These are phyloP conservation scores for Lathyrus aphaca DNA, from an alignment of 306 rosid genomes.

Conservation along the genomic window DNA sequence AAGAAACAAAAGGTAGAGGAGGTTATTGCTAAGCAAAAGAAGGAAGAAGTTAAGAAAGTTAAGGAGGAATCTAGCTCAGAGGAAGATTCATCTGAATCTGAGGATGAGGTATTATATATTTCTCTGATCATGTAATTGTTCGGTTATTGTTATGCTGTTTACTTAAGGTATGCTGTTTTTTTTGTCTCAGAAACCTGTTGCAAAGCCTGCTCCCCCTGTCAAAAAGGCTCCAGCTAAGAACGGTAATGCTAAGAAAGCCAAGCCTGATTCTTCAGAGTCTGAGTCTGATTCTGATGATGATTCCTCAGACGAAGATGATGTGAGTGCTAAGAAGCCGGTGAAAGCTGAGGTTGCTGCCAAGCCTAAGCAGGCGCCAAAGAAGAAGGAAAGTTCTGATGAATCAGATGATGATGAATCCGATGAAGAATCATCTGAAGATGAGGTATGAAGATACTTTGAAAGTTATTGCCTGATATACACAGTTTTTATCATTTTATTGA, in stretches of 20 bases:
- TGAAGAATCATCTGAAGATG: slow-evolving; percentile 35
- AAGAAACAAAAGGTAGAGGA: slow-evolving; percentile 75
- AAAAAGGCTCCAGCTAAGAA: slow-evolving; percentile 50
- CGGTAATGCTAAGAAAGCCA: slow-evolving; percentile 43
- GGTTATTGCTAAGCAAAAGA: slow-evolving; percentile 59
- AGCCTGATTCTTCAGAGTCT: slow-evolving; percentile 20
- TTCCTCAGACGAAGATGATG: background rate
- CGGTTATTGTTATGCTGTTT: background rate
- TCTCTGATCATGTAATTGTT: background rate
- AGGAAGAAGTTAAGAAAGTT: slow-evolving; percentile 49
- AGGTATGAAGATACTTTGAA: slow-evolving; percentile 32
- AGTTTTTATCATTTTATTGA: background rate
- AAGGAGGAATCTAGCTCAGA: slow-evolving; percentile 64
- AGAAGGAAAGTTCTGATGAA: background rate
- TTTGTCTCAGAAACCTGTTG: slow-evolving; percentile 45
- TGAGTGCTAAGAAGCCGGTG: background rate
- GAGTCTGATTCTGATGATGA: slow-evolving; percentile 26
- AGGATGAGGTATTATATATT: slow-evolving; percentile 56
- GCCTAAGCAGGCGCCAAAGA: background rate
- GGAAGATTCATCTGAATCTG: slow-evolving; percentile 61
- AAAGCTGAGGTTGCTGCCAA: background rate
- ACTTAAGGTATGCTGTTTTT: background rate
- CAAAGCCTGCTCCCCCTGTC: slow-evolving; percentile 36
- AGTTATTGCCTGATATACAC: background rate
- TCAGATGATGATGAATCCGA: background rate